Evolutionary conservation across 2,329 filamentous ascomycete species (phyloP).

Genomic region (Hymenotorrendiella dingleyae): DNA sequence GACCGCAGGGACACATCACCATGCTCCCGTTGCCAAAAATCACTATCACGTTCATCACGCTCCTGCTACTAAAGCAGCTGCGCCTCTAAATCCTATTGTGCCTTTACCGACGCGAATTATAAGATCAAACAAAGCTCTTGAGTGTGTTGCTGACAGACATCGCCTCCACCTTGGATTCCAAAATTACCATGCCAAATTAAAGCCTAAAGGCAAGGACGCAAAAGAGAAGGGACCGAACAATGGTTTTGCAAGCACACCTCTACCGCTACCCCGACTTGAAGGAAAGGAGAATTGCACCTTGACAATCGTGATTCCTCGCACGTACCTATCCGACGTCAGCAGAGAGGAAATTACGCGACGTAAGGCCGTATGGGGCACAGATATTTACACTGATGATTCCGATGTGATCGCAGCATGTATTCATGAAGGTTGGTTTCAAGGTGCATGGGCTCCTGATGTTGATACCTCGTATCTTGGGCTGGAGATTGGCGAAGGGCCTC

Average conservation of each 20-base stretch:
- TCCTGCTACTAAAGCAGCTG: slow-evolving; percentile 20
- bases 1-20: slow-evolving; percentile 24
- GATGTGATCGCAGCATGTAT: slow-evolving; percentile 90
- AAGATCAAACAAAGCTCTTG: slow-evolving; percentile 63
- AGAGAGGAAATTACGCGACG: slow-evolving; percentile 80
- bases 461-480: slow-evolving; percentile 62
- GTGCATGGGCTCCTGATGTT: slow-evolving; percentile 77
- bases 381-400: slow-evolving; percentile 93
- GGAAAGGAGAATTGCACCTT: slow-evolving; percentile 78
- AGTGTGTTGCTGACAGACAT: slow-evolving; percentile 63
- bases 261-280: slow-evolving; percentile 61
- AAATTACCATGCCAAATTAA: slow-evolving; percentile 68
- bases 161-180: slow-evolving; percentile 80
- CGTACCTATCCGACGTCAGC: slow-evolving; percentile 63
- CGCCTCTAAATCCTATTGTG: slow-evolving; percentile 37
- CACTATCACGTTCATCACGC: slow-evolving; percentile 40
- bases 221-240: slow-evolving; percentile 23
- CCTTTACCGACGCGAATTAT: slow-evolving; percentile 62
- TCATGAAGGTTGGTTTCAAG: slow-evolving; percentile 86
- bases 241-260: slow-evolving; percentile 25
- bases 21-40: slow-evolving; percentile 18
- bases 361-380: slow-evolving; percentile 83
- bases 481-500: slow-evolving; percentile 33
- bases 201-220: slow-evolving; percentile 30
- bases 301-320: slow-evolving; percentile 78